phyloP scores from a whole-genome alignment of 805 yeast genomes.

The Myxozyma sirexii region DNA sequence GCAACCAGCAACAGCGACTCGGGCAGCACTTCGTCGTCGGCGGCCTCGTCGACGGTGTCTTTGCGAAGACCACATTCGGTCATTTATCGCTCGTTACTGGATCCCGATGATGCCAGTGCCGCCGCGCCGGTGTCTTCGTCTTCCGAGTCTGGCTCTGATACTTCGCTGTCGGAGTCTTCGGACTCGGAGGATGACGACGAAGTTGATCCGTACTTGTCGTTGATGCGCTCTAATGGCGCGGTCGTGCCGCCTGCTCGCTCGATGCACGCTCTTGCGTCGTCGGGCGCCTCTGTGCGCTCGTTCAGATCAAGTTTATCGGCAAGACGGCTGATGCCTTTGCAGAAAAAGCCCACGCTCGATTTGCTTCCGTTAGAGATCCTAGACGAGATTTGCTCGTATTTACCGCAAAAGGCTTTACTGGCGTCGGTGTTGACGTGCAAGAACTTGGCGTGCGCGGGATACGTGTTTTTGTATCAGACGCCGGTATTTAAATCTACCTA shows the following conservation, averaged over 20 bases:
- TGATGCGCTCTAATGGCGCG: neutral
- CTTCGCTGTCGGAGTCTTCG: slow-evolving; percentile 10
- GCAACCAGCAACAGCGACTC: neutral
- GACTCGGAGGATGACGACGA: slow-evolving; percentile 12
- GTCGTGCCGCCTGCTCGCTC: slow-evolving; percentile 21
- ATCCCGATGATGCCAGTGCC: slow-evolving; percentile 2
- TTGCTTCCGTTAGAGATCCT: slow-evolving; percentile 39
- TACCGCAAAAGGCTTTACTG: slow-evolving; percentile 49
- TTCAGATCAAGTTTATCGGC: slow-evolving; percentile 28
- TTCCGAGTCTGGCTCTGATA: slow-evolving; percentile 17
- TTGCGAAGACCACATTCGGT: slow-evolving; percentile 2
- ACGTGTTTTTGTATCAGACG: slow-evolving; percentile 50
- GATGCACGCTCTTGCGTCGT: slow-evolving; percentile 8
- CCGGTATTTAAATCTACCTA: slow-evolving; percentile 70
- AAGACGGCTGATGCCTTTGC: slow-evolving; percentile 6
- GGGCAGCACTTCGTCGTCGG: neutral
- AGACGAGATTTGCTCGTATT: slow-evolving; percentile 33
- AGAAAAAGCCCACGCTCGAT: slow-evolving; percentile 27
- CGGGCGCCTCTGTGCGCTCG: slow-evolving; percentile 32
- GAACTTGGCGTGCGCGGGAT: slow-evolving; percentile 26
- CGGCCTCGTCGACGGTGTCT: slow-evolving; percentile 4
- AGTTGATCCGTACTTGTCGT: neutral
- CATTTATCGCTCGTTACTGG: slow-evolving; percentile 26
- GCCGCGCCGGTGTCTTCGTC: neutral
- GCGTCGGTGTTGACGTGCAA: slow-evolving; percentile 49